A percentile compares a stretch with the other conserved stretches of the same genome.
Conservation (phyloP, 148 eudicot genomes). For the Cornus florida region DNA sequence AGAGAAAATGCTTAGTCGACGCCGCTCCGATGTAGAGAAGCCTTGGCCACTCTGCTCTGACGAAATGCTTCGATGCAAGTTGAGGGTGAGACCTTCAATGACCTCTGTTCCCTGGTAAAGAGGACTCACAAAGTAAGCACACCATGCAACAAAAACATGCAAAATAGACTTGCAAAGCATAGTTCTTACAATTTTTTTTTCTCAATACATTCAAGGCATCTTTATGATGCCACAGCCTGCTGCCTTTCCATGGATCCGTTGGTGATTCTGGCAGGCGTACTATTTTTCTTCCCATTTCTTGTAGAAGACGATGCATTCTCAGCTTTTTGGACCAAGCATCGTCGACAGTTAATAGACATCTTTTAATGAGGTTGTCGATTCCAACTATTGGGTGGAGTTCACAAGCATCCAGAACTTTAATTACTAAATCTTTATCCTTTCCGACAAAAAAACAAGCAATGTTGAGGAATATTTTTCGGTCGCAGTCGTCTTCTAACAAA, state of each 20-base stretch:
- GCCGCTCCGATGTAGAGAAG: too few relatives aligned
- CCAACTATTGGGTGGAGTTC: not conserved
- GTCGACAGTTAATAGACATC: not conserved
- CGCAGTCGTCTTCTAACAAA: not conserved
- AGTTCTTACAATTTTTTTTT: too few relatives aligned
- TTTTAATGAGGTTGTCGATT: not conserved
- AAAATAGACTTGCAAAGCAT: too few relatives aligned
- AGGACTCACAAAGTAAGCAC: not conserved
- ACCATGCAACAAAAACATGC: too few relatives aligned
- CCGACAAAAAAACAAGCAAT: not conserved
- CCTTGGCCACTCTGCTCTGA: too few relatives aligned
- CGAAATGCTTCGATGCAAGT: not conserved
- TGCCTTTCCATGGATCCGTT: too few relatives aligned
- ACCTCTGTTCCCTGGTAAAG: not conserved
- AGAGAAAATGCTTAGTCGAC: too few relatives aligned
- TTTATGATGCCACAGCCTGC: too few relatives aligned
- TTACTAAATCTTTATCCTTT: not conserved
- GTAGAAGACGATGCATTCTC: too few relatives aligned
- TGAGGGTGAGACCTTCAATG: constrained; percentile 7
- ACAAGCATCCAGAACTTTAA: not conserved
- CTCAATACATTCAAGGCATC: too few relatives aligned
- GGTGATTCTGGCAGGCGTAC: not conserved
- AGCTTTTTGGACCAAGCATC: too few relatives aligned
- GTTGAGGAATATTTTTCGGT: not conserved
- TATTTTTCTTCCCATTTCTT: not conserved